These are phyloP conservation scores for Kwoniella bestiolae DNA, from an alignment of 768 basidiomycete genomes.

Conservation along the genomic window DNA sequence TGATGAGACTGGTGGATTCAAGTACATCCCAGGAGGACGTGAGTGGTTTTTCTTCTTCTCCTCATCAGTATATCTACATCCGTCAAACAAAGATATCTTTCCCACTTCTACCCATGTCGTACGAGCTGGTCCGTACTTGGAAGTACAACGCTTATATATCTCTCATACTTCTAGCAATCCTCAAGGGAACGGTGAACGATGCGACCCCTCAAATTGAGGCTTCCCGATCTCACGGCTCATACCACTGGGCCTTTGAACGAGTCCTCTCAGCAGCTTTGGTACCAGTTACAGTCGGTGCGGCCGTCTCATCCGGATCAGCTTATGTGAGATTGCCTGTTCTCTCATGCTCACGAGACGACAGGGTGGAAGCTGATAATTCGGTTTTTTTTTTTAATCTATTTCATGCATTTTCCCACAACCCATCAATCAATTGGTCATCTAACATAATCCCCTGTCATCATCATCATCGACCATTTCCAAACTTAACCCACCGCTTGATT, in stretches of 20 bases:
- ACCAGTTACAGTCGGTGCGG: conserved; percentile 84
- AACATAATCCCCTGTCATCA: no score
- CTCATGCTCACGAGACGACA: neutral
- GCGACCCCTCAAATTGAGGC: conserved; percentile 85
- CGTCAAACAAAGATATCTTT: no score
- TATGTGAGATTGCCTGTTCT: conserved; percentile 59
- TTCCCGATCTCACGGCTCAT: conserved; percentile 80
- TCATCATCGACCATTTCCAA: no score
- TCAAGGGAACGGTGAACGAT: conserved; percentile 92
- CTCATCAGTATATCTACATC: neutral
- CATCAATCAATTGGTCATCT: no score
- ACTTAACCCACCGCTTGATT: no score
- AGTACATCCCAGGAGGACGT: conserved; percentile 59
- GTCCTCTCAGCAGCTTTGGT: conserved; percentile 83
- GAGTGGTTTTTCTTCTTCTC: conserved; percentile 38
- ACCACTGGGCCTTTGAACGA: conserved; percentile 93
- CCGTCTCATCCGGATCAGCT: conserved; percentile 72
- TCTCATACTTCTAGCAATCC: conserved; percentile 71
- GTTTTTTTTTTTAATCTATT: neutral
- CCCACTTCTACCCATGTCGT: no score
- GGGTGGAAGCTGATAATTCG: no score
- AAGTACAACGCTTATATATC: neutral
- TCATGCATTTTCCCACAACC: no score
- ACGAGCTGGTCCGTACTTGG: no score
- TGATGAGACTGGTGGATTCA: conserved; percentile 56